A percentile compares a stretch with the other conserved stretches of the same genome.
Evolutionary conservation across 108 stramenopile species (phyloP).

Genomic region (Pinguiococcus pyrenoidosus): DNA sequence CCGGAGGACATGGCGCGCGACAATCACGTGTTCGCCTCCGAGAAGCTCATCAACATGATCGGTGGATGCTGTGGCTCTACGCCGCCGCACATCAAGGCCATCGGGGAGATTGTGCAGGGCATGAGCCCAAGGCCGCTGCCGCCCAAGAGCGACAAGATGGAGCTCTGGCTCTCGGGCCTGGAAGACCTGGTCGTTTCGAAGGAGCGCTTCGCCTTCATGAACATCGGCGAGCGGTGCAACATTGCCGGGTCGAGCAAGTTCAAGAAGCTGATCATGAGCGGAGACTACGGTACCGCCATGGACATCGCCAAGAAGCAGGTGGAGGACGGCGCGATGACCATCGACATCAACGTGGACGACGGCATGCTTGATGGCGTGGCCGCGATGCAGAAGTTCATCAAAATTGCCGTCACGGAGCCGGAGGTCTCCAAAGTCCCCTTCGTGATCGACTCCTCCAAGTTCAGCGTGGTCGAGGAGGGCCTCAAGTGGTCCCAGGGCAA

Average conservation of each 20-base stretch:
- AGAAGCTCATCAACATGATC: slow-evolving; percentile 90
- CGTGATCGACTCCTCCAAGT: slow-evolving; percentile 98
- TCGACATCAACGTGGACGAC: slow-evolving; percentile 98
- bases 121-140: slow-evolving; percentile 4
- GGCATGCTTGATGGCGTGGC: slow-evolving; percentile 92
- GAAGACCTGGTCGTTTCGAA: slow-evolving; percentile 68
- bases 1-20: slow-evolving; percentile 79
- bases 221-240: slow-evolving; percentile 94
- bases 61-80: slow-evolving; percentile 98
- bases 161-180: slow-evolving; percentile 93
- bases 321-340: slow-evolving; percentile 91
- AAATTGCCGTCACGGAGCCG: slow-evolving; percentile 94
- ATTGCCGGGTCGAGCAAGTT: slow-evolving; percentile 82
- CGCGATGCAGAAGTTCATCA: slow-evolving; percentile 97
- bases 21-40: slow-evolving; percentile 81
- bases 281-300: slow-evolving; percentile 86
- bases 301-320: slow-evolving; percentile 96
- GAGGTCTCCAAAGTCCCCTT: slow-evolving; percentile 83
- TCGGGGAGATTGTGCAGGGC: background rate
- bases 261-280: slow-evolving; percentile 92
- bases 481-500: slow-evolving; percentile 96
- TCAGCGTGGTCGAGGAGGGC: slow-evolving; percentile 84
- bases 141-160: slow-evolving; percentile 21
- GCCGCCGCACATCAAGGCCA: slow-evolving; percentile 74
- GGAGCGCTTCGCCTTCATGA: slow-evolving; percentile 79